Percentiles rank a stretch among this genome's conserved stretches.
phyloP scores from a whole-genome alignment of 441 rosid species.

The Gossypium davidsonii region DNA sequence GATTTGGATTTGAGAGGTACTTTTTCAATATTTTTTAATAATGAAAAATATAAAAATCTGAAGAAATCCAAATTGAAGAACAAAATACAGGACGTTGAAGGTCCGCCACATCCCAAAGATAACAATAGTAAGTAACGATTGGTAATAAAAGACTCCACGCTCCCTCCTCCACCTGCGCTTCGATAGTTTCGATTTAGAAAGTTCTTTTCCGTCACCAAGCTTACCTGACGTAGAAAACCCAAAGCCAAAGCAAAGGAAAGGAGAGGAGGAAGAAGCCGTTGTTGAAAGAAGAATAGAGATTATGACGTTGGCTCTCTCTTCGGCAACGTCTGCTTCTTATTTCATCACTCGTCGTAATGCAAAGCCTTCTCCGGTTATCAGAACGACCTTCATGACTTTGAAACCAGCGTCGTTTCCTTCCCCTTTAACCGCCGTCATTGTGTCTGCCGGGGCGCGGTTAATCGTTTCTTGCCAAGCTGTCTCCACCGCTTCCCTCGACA shows the following conservation, averaged over 20 bases:
- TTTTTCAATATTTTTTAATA: no score
- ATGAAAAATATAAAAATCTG: no score
- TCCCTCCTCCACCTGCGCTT: not conserved
- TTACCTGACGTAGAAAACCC: no score
- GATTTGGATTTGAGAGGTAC: no score
- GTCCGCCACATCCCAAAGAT: not conserved
- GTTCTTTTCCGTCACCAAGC: no score
- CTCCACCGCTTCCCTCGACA: slow-evolving; percentile 26
- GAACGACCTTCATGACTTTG: not conserved
- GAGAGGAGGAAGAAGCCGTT: not conserved
- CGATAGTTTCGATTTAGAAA: not conserved
- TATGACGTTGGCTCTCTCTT: slow-evolving; percentile 11
- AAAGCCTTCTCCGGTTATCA: slow-evolving; percentile 1
- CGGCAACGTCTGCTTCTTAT: slow-evolving; percentile 14
- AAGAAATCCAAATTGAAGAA: no score
- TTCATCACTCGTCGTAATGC: not conserved
- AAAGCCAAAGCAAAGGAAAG: not conserved
- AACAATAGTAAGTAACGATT: not conserved
- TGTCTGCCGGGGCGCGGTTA: not conserved
- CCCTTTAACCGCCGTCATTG: slow-evolving; percentile 6
- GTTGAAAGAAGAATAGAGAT: not conserved
- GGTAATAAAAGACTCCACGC: not conserved
- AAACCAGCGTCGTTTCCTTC: slow-evolving; percentile 20
- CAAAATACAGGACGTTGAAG: no score
- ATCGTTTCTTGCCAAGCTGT: slow-evolving; percentile 30